Base-by-base conservation (phyloP, 179 eudicot species). In the Corrigiola litoralis region DNA sequence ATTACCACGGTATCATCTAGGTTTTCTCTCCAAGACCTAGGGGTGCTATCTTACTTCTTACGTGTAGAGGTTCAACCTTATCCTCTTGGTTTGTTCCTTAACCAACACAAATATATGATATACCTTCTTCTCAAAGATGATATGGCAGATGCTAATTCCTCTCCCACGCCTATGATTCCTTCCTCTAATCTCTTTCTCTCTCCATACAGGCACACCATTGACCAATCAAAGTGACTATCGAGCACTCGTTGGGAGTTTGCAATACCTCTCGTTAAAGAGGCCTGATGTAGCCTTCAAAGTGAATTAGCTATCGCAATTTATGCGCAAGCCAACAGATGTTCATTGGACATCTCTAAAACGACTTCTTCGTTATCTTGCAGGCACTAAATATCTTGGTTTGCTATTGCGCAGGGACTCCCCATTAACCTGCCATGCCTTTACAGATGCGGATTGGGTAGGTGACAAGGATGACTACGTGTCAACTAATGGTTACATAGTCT, bases 221-320 rank as follows among this genome's bases (percentile, higher is more conserved):
- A 0, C 12, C 7, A 41, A 66, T 14, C 27, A 38, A 7, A 27
- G n/a, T 1, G 5, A 25, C 0, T 66, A 66, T 17, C 50, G 61
- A 1, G 6, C 36, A 1, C 8, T 44, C 0, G 36, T 66, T n/a
- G 61, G 70, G 0, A 54, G 61, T 10, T 37, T 66, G 2, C 70
- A 40, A 2, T 53, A 66, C 17, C 11, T 66, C 2, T 9, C 29
- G 8, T 14, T 66, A 18, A 66, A 61, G 6, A 36, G 53, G 1
- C 70, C 52, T 4, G 70, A 66, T 33, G 21, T 66, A 4, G 25
- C 70, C 11, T 66, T 53, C 18, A 12, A 41, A 1, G 70, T 66
- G 3, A 66, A 66, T 31, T 38, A 40, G 11, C 27, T 66, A 1
- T n/a, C 61, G 16, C 61, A 65, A 37, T 52, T 50, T 23, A 23